Conservation (phyloP, 2,329 filamentous ascomycete species). For the Elsinoe batatas region DNA sequence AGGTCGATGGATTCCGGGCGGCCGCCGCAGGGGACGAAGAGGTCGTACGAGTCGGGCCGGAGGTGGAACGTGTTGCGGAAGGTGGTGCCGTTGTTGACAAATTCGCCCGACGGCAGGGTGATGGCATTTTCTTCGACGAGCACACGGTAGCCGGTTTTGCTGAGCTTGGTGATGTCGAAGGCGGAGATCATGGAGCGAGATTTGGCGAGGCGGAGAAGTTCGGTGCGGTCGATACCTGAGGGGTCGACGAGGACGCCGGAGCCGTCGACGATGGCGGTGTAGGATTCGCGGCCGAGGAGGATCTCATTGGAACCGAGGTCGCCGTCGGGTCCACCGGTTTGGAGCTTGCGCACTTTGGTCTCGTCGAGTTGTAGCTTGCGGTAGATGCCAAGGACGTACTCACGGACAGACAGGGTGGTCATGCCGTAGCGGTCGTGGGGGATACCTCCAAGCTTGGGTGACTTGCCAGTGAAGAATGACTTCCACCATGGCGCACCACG, state of each 20-base stretch:
- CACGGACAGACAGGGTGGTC: constrained; percentile 92
- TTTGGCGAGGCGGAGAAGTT: constrained; percentile 77
- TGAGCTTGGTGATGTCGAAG: constrained; percentile 78
- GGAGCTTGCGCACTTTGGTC: constrained; percentile 77
- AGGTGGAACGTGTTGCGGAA: constrained; percentile 99
- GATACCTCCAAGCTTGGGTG: constrained; percentile 88
- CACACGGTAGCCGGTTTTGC: constrained; percentile 78
- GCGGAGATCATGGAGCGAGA: constrained; percentile 80
- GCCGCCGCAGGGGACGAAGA: constrained; percentile 92
- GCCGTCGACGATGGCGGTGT: constrained; percentile 90
- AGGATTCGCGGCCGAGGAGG: constrained; percentile 88
- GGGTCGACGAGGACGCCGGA: constrained; percentile 91
- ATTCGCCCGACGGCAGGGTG: constrained; percentile 76
- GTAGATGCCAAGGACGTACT: constrained; percentile 95
- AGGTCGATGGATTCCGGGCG: constrained; percentile 95
- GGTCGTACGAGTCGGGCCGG: constrained; percentile 63
- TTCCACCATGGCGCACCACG: constrained; percentile 98
- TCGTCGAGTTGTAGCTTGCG: constrained; percentile 88
- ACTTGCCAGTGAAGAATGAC: constrained; percentile 99
- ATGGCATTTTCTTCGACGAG: constrained; percentile 85
- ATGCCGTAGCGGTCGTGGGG: constrained; percentile 95
- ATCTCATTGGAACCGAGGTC: constrained; percentile 98
- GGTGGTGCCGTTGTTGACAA: constrained; percentile 78
- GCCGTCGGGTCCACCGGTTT: constrained; percentile 93
- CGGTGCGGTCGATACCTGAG: constrained; percentile 72